Base-by-base conservation (phyloP, 2,329 filamentous ascomycete species). In the Dactylonectria macrodidyma region DNA sequence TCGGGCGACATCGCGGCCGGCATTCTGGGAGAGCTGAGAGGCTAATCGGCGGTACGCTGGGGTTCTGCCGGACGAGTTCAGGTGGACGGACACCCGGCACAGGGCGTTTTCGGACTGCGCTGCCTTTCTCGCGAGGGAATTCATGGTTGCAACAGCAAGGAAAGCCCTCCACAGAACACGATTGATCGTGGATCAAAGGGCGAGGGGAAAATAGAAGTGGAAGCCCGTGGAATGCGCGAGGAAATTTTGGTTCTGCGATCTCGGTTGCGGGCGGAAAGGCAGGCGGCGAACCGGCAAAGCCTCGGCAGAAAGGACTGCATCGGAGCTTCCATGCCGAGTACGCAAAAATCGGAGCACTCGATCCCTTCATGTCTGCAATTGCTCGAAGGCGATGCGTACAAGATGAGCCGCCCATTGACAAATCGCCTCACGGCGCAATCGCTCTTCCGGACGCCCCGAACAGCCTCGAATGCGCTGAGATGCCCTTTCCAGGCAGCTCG, bases 11-110 rank as follows among this genome's bases (percentile, higher is more conserved):
- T 76, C 74, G 54, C 73, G 71, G 47, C 69, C 73, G 62, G 74
- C 64, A 67, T 70, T 74, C 55, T 75, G 76, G 33, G 78, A 77
- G 64, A 81, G 76, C 65, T 80, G 74, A 54, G 78, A 82, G 65
- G 77, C 78, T 84, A 88, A 82, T 80, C 85, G 83, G 75, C 82
- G 80, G 71, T 84, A 85, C 24, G 85, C 83, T 63, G 85, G 84
- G 60, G 84, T 83, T 80, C 82, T 84, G 78, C 83, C 80, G 70
- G 81, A 76, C 62, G 81, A 79, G 61, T 80, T 66, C 69, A 68
- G 71, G 56, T 82, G 80, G 65, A 81, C 77, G 71, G 84, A 81
- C 60, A 81, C 81, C 77, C 84, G 79, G 19, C 81, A 78, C 50
- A 86, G 77, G 71, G 80, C 80, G 73, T 79, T 79, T 69, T 84